Evolutionary conservation across 2,329 filamentous ascomycete species (phyloP), one percentile per base, ranked within the genome.

Genomic region (Diaporthe capsici): DNA sequence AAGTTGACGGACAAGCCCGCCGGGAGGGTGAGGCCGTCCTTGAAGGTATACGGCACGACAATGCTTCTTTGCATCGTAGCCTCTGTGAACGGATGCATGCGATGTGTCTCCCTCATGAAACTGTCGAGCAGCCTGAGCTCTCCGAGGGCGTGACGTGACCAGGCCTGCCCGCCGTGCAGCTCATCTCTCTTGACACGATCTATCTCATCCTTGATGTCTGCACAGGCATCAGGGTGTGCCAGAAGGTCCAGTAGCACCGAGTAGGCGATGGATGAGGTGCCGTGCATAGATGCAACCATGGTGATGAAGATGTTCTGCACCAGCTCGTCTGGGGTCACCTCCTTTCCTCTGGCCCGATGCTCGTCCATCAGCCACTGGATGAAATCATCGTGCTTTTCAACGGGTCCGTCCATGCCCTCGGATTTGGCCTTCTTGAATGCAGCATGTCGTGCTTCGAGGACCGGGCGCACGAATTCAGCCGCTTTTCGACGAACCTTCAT

Each of bases 351-450:
- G 8, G 77, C 78, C 22, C 73, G 73, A 72, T 79, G 75, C 53
- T 76, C 76, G 34, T 78, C 75, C 73, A 77, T 77, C 49, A 79
- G 68, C 78, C 77, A 79, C 71, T 79, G 76, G 39, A 79, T 77
- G 67, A 76, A 77, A 51, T 79, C 77, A 51, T 79, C 76, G 49
- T 77, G 74, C 47, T 75, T 77, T 39, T 76, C 72, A 34, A 47
- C 68, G 31, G 53, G 55, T 22, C n/a, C 70, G 17, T 47, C 73
- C 17, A 60, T 60, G 17, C 71, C 65, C 10, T 47, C 25, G 7
- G 39, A 47, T 9, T 31, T 25, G 25, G 39, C 42, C 7, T 28
- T 47, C n/a, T n/a, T 71, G 37, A 58, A 34, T 17, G 37, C 51
- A 7, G 51, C 55, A 13, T 71, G 68, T 20, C 77, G 77, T 72